Percentiles rank a stretch among this genome's conserved stretches.
These are phyloP conservation scores for Pseudogymnoascus sp. DNA, from an alignment of 2,329 filamentous ascomycete species.

Conservation along the genomic window DNA sequence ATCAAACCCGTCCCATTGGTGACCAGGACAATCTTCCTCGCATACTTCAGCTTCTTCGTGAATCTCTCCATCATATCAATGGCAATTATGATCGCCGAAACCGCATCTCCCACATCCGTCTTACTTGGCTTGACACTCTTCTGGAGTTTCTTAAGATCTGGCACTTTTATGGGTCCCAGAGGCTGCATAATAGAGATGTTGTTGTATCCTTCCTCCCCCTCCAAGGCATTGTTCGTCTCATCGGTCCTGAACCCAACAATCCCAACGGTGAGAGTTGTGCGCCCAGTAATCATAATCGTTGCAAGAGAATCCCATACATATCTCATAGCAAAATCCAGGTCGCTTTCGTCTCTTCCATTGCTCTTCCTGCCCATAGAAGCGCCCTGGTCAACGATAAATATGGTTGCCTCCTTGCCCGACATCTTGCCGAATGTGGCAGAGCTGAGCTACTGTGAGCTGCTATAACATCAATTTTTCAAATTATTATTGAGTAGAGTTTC, in stretches of 20 bases:
- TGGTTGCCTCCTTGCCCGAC: constrained; percentile 86
- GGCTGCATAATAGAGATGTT: constrained; percentile 76
- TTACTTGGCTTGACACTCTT: constrained; percentile 57
- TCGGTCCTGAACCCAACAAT: constrained; percentile 80
- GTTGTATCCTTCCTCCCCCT: constrained; percentile 65
- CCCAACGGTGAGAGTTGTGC: constrained; percentile 69
- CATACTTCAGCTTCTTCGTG: constrained; percentile 76
- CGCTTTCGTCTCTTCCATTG: constrained; percentile 64
- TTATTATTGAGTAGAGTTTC: background rate
- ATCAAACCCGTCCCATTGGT: constrained; percentile 73
- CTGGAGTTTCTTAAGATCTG: constrained; percentile 59
- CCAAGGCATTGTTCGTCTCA: constrained; percentile 60
- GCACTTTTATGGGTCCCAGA: constrained; percentile 53
- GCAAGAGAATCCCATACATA: constrained; percentile 95
- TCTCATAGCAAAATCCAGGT: constrained; percentile 81
- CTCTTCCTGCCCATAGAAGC: constrained; percentile 70
- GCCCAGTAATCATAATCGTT: constrained; percentile 56
- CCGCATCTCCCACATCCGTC: constrained; percentile 67
- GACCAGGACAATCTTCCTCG: constrained; percentile 71
- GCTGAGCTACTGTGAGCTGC: background rate
- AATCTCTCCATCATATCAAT: constrained; percentile 75
- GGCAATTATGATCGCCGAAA: constrained; percentile 81
- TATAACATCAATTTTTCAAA: background rate
- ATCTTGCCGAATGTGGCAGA: constrained; percentile 41
- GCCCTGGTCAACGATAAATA: constrained; percentile 87